Evolutionary conservation across 2,329 filamentous ascomycete species (phyloP), one percentile per base, ranked within the genome.

Genomic region (Penicillium sp.): DNA sequence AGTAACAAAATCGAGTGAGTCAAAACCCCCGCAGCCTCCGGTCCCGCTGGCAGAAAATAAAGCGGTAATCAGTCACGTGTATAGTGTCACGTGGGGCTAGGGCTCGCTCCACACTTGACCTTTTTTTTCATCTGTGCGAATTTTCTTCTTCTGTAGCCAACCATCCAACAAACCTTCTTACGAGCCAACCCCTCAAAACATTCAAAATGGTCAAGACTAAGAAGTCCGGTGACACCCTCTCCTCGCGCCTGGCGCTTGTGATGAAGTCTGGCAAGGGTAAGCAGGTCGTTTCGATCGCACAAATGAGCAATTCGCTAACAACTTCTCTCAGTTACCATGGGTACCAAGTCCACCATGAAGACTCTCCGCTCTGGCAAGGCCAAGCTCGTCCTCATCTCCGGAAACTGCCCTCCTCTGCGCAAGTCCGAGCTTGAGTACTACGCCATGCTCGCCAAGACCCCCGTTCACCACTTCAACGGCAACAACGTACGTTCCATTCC

Each of bases 381-480:
- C 80, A 97, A 97, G 90, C 87, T 97, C 70, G 90, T 97, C 80
- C 91, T 96, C 82, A 96, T 96, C 68, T 84, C 89, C 70, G 92
- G 90, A 82, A 97, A 99, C 87, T 96, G 93, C 70, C 93, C 93
- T 77, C 94, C 94, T 80, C 90, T 99, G 74, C 89, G 93, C 81
- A 99, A 99, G 89, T 91, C 87, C 75, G 94, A 97, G 86, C 88
- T 97, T 66, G 93, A 97, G 84, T 97, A 85, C 82, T 92, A 93
- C 84, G 86, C 86, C 78, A 96, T 96, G 91, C 81, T 96, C 75
- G 88, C 88, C 79, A 96, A 97, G 88, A 91, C 89, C 74, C 88
- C 90, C 68, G 94, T 97, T 75, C 94, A 99, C 86, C 94, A 99
- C 86, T 97, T 97, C 84, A 86, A 86, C 72, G 94, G 94, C 75